Evolutionary conservation across 257 asterid species (phyloP).

Genomic region (Solanum infundibuliforme): DNA sequence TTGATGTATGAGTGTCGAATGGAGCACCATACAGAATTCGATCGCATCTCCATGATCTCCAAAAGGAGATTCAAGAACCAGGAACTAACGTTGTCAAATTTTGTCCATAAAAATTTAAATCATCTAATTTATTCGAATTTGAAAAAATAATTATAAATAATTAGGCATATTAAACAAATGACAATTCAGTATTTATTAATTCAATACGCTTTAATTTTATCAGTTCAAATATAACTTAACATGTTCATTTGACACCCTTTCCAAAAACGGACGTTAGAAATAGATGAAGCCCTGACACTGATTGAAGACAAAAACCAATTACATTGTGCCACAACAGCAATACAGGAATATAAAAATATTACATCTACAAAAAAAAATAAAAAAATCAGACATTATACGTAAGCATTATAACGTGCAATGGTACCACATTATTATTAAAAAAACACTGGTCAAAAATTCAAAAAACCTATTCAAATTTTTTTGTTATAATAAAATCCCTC

Average conservation of each 20-base stretch:
- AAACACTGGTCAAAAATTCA: constrained; percentile 37
- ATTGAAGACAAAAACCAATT: constrained; percentile 4
- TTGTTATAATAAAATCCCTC: constrained; percentile 5
- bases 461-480: not conserved
- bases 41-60: constrained; percentile 26
- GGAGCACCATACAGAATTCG: constrained; percentile 17
- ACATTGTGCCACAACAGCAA: constrained; percentile 2
- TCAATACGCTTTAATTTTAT: not conserved
- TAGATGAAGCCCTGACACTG: not conserved
- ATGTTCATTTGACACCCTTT: not conserved
- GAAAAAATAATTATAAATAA: not conserved
- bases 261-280: not conserved
- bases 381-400: constrained; percentile 36
- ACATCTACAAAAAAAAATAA: not conserved
- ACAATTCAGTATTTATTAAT: not conserved
- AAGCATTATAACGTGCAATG: constrained; percentile 58
- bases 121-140: not conserved
- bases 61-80: constrained; percentile 6
- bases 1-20: constrained; percentile 14
- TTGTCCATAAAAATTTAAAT: not conserved
- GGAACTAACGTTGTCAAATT: not conserved
- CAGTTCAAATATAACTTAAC: not conserved
- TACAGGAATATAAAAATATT: not conserved
- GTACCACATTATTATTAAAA: constrained; percentile 16
- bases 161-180: not conserved